Evolutionary conservation across 345 rosid genomes (phyloP).

Genomic region (Eutrema yunnanense): DNA sequence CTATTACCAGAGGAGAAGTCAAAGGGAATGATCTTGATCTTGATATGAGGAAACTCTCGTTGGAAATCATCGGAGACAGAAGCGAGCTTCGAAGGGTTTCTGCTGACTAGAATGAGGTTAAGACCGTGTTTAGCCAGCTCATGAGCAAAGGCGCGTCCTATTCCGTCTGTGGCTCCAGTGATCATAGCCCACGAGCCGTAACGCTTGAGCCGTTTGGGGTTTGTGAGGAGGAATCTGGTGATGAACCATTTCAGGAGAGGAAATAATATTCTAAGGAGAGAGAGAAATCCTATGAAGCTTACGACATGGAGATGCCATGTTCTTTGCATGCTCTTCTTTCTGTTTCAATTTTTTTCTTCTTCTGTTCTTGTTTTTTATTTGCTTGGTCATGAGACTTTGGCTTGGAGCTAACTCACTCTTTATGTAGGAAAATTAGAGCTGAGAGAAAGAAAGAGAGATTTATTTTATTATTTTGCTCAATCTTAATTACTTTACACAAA

Average conservation of each 20-base stretch:
- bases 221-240: conserved; percentile 40
- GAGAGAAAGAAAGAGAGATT: background rate
- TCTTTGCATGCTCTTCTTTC: conserved; percentile 23
- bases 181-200: conserved; percentile 89
- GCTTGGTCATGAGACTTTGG: conserved; percentile 3
- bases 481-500: no score
- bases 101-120: conserved; percentile 60
- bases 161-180: conserved; percentile 88
- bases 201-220: conserved; percentile 37
- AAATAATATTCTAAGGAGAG: conserved; percentile 33
- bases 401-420: background rate
- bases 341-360: background rate
- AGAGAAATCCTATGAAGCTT: conserved; percentile 49
- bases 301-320: conserved; percentile 33
- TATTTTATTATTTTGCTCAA: no score
- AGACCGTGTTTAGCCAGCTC: conserved; percentile 60
- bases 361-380: background rate
- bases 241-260: conserved; percentile 45
- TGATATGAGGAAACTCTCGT: conserved; percentile 29
- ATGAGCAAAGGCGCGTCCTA: conserved; percentile 69
- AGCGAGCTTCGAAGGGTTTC: conserved; percentile 47
- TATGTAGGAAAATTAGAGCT: background rate
- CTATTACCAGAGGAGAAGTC: conserved; percentile 44
- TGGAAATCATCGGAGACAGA: conserved; percentile 38
- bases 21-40: conserved; percentile 40